These are phyloP conservation scores for Hericium alpestre DNA, from an alignment of 768 basidiomycete genomes.

Conservation along the genomic window DNA sequence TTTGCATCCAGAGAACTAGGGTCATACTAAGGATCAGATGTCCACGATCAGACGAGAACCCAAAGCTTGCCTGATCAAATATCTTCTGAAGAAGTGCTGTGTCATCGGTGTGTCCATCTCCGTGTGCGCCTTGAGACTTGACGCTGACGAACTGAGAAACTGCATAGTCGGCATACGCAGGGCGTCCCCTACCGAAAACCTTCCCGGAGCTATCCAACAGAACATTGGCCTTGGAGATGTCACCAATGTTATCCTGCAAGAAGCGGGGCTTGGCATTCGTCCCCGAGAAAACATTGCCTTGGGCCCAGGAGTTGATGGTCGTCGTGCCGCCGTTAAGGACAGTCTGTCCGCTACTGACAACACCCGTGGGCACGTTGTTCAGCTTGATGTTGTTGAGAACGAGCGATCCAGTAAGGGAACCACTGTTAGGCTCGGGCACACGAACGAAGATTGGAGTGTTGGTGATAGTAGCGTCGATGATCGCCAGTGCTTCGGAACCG, in stretches of 20 bases:
- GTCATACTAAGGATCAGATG: background rate
- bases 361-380: slow-evolving; percentile 49
- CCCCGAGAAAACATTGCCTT: slow-evolving; percentile 64
- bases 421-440: slow-evolving; percentile 35
- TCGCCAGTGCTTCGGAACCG: slow-evolving; percentile 47
- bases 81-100: slow-evolving; percentile 54
- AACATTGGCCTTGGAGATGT: slow-evolving; percentile 41
- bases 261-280: slow-evolving; percentile 32
- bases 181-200: slow-evolving; percentile 53
- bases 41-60: background rate
- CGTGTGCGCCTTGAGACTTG: slow-evolving; percentile 58
- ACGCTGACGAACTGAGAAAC: slow-evolving; percentile 63
- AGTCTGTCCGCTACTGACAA: slow-evolving; percentile 37
- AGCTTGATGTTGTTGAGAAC: slow-evolving; percentile 56
- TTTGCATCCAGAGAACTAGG: slow-evolving; percentile 59
- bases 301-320: slow-evolving; percentile 60
- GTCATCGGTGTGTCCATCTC: slow-evolving; percentile 71
- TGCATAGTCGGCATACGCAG: slow-evolving; percentile 48
- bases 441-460: slow-evolving; percentile 57
- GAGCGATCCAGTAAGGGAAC: slow-evolving; percentile 44
- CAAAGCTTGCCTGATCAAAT: slow-evolving; percentile 38
- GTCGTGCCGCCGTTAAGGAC: slow-evolving; percentile 48
- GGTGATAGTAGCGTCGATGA: slow-evolving; percentile 51
- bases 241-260: slow-evolving; percentile 37
- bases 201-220: slow-evolving; percentile 48